Percentiles rank a stretch among this genome's conserved stretches.
phyloP scores from a whole-genome alignment of 495 filamentous ascomycete species.

The Parmelia sp. region DNA sequence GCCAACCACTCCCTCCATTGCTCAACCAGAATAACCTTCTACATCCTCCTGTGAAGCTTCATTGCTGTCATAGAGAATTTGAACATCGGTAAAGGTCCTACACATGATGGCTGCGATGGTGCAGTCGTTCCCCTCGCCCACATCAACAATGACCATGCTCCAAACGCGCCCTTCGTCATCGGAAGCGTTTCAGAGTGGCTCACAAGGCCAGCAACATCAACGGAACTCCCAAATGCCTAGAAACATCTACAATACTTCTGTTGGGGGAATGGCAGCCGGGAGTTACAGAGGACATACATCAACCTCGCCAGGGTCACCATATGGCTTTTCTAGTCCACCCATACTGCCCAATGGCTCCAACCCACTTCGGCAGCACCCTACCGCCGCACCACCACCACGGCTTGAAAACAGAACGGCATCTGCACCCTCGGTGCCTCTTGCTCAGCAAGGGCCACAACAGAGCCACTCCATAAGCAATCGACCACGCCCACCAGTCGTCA shows the following conservation, averaged over 20 bases:
- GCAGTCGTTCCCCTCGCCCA: conserved; percentile 80
- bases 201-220: conserved; percentile 51
- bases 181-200: conserved; percentile 51
- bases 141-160: conserved; percentile 73
- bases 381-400: conserved; percentile 52
- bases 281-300: conserved; percentile 65
- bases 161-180: conserved; percentile 72
- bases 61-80: conserved; percentile 1
- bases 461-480: conserved; percentile 39
- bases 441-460: conserved; percentile 38
- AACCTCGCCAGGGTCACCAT: conserved; percentile 67
- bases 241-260: conserved; percentile 55
- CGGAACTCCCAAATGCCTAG: conserved; percentile 55
- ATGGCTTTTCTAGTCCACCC: conserved; percentile 77
- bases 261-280: conserved; percentile 44
- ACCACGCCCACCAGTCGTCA: conserved; percentile 53
- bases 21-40: background rate
- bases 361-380: conserved; percentile 50
- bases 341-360: conserved; percentile 51
- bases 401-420: conserved; percentile 63
- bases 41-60: conserved; percentile 11
- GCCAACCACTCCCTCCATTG: background rate
- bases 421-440: conserved; percentile 50
- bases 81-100: background rate
- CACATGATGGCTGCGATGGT: conserved; percentile 80